phyloP scores from a whole-genome alignment of 1,284 basidiomycete genomes.

The Phenoliferia sp. region DNA sequence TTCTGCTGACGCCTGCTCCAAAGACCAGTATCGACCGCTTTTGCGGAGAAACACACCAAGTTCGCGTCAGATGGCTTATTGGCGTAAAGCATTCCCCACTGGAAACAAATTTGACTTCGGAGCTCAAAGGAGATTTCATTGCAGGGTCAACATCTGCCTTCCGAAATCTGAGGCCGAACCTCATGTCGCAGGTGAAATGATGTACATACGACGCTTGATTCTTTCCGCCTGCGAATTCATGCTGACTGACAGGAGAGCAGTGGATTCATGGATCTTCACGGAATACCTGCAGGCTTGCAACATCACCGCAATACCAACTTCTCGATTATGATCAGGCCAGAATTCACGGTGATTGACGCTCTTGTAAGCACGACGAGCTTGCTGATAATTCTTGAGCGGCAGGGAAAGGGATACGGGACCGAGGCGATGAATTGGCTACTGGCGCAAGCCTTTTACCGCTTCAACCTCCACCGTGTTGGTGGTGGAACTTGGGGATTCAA shows the following conservation, averaged over 20 bases:
- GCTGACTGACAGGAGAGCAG: not conserved
- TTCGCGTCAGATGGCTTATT: not conserved
- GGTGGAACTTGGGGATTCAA: not conserved
- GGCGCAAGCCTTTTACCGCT: not conserved
- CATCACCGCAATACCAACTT: not conserved
- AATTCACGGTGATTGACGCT: not conserved
- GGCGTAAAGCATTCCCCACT: not conserved
- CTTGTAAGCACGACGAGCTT: not conserved
- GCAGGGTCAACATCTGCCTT: not conserved
- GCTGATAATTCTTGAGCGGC: not conserved
- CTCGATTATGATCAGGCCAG: not conserved
- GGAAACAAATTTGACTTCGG: too few relatives aligned
- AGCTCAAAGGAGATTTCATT: too few relatives aligned
- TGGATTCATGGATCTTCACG: not conserved
- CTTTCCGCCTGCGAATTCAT: not conserved
- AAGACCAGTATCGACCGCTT: not conserved
- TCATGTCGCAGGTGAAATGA: not conserved
- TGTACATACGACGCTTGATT: not conserved
- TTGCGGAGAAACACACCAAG: not conserved
- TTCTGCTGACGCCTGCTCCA: not conserved
- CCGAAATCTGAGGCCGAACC: not conserved
- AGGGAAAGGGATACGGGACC: not conserved
- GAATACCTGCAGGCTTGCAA: not conserved
- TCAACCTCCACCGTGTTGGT: not conserved
- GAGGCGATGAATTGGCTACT: not conserved